phyloP scores from a whole-genome alignment of 2,329 filamentous ascomycete genomes.

The Hypoxylon sp. region DNA sequence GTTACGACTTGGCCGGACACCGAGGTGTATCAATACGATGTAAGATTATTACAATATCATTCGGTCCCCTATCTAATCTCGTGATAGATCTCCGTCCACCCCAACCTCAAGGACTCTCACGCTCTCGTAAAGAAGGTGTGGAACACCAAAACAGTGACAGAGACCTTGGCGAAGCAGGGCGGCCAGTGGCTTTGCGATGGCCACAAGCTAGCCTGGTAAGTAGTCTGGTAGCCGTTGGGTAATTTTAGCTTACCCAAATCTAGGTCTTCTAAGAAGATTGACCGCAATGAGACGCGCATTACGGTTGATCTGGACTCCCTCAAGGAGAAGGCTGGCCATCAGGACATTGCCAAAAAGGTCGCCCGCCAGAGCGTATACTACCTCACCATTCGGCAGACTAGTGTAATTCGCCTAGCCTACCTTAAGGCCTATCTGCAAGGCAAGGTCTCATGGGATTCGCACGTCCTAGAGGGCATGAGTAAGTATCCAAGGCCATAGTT shows the following conservation, averaged over 20 bases:
- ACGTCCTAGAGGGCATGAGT: slow-evolving; percentile 84
- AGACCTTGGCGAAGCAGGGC: slow-evolving; percentile 64
- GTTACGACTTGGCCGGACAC: slow-evolving; percentile 72
- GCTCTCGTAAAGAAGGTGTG: slow-evolving; percentile 83
- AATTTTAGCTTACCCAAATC: slow-evolving; percentile 30
- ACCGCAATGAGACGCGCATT: slow-evolving; percentile 67
- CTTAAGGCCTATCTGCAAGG: slow-evolving; percentile 77
- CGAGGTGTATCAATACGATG: slow-evolving; percentile 87
- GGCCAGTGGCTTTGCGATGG: slow-evolving; percentile 82
- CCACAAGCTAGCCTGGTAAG: slow-evolving; percentile 86
- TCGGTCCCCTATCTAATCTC: slow-evolving; percentile 15
- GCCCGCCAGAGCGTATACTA: slow-evolving; percentile 63
- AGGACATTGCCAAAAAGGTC: slow-evolving; percentile 26
- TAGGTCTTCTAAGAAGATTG: slow-evolving; percentile 59
- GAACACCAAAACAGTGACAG: slow-evolving; percentile 73
- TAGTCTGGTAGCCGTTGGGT: slow-evolving; percentile 12
- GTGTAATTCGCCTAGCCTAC: slow-evolving; percentile 75
- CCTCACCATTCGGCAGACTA: slow-evolving; percentile 75
- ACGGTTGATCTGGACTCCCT: slow-evolving; percentile 77
- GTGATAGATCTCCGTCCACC: slow-evolving; percentile 75
- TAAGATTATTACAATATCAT: slow-evolving; percentile 62
- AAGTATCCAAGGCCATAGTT: slow-evolving; percentile 49
- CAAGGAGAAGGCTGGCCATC: slow-evolving; percentile 50
- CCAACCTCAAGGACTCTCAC: slow-evolving; percentile 68
- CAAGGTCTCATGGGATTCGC: slow-evolving; percentile 71